Percentiles rank a stretch among this genome's conserved stretches.
Evolutionary conservation across 345 rosid species (phyloP).

Genomic region (Jatropha curcas): DNA sequence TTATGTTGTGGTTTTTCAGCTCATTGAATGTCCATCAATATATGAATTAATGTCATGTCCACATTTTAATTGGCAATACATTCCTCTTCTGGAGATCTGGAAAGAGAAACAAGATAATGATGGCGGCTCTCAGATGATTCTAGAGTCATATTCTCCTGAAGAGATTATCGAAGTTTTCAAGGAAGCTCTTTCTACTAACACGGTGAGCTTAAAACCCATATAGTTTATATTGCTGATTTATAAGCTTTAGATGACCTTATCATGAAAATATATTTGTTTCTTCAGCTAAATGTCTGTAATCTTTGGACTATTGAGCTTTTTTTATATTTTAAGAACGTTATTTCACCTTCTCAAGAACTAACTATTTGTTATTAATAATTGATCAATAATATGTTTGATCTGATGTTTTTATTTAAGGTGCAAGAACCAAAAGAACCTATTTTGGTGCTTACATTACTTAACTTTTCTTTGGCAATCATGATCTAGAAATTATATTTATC

Average conservation of each 20-base stretch:
- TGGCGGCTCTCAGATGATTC: constrained; percentile 48
- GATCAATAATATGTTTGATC: not conserved
- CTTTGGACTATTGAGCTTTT: not conserved
- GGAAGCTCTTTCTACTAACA: constrained; percentile 69
- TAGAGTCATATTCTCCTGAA: constrained; percentile 64
- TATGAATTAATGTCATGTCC: constrained; percentile 85
- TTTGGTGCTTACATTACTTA: not conserved
- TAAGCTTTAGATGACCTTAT: not conserved
- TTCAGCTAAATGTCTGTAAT: not conserved
- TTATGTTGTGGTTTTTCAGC: constrained; percentile 43
- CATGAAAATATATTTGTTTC: not conserved
- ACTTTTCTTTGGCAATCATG: not conserved
- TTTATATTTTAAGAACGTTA: not conserved
- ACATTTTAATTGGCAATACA: constrained; percentile 60
- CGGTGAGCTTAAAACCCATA: constrained; percentile 43
- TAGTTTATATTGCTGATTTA: constrained; percentile 4
- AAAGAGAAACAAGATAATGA: constrained; percentile 52
- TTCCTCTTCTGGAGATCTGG: constrained; percentile 74
- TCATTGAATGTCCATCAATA: constrained; percentile 86
- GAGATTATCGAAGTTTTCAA: constrained; percentile 60
- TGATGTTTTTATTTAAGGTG: not conserved
- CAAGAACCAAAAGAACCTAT: not conserved
- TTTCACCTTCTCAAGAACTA: not conserved
- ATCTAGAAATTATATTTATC: not conserved
- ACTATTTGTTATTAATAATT: not conserved